A percentile compares a stretch with the other conserved stretches of the same genome.
Conservation (phyloP, 805 yeast genomes). For the Ogataea kodamae region DNA sequence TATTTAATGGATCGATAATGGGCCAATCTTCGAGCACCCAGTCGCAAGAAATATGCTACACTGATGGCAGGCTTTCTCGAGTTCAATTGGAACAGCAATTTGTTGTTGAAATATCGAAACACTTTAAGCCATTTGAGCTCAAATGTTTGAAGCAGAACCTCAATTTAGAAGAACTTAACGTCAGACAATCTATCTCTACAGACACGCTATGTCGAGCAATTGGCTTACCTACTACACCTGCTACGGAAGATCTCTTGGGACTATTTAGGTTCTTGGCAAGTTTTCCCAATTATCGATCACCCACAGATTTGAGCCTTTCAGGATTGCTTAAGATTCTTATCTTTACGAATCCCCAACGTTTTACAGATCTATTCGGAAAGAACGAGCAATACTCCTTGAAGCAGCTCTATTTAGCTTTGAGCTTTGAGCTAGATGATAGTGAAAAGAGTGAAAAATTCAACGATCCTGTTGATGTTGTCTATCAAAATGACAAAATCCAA, state of each 20-base stretch:
- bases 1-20: slow-evolving; percentile 13
- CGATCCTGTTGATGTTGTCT: slow-evolving; percentile 22
- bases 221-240: slow-evolving; percentile 34
- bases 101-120: slow-evolving; percentile 15
- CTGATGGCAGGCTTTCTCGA: slow-evolving; percentile 17
- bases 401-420: slow-evolving; percentile 46
- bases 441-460: slow-evolving; percentile 9
- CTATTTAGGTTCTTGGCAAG: slow-evolving; percentile 37
- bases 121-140: slow-evolving; percentile 26
- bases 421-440: slow-evolving; percentile 14
- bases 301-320: slow-evolving; percentile 30
- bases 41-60: slow-evolving; percentile 4
- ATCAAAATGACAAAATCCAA: slow-evolving; percentile 21
- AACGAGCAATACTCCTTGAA: slow-evolving; percentile 34
- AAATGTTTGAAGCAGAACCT: slow-evolving; percentile 24
- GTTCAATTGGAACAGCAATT: slow-evolving; percentile 18
- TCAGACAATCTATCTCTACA: slow-evolving; percentile 25
- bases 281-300: slow-evolving; percentile 21
- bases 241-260: slow-evolving; percentile 37
- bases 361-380: slow-evolving; percentile 33
- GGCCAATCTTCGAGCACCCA: slow-evolving; percentile 22
- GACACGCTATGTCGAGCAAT: slow-evolving; percentile 30
- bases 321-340: slow-evolving; percentile 43
- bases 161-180: slow-evolving; percentile 20
- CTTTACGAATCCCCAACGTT: slow-evolving; percentile 43